Evolutionary conservation across 2,329 filamentous ascomycete species (phyloP), one percentile per base, ranked within the genome.

Genomic region (Colletotrichum endophyticum): DNA sequence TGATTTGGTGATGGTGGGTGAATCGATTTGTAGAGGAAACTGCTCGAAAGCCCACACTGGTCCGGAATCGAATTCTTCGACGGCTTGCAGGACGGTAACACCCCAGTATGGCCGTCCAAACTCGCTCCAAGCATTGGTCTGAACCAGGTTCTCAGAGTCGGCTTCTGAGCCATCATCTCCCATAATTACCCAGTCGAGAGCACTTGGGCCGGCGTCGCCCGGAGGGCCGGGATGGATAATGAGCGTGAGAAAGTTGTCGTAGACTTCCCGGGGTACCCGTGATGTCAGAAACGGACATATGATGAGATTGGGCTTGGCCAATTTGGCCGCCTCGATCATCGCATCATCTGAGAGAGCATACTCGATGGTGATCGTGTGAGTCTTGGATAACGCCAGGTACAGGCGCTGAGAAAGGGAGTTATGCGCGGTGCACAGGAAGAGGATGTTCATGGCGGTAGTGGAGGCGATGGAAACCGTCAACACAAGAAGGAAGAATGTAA

Each of bases 371-470:
- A 87, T 81, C 28, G 84, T 80, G 73, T 87, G 85, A 11, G 80
- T 80, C 44, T 81, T 78, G 3, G 83, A 83, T 22, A 87, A 78
- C 6, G 81, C 82, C 25, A 87, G 80, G 72, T 82, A 85, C 11
- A 86, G 80, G 27, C 84, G 81, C 77, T 87, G 86, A 8, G 86
- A 87, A 8, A 87, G 80, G 12, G 85, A 87, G 73, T 87, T 87
- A 80, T 87, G 85, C n/a, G 85, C 85, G 7, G 85, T 87, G 77
- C 85, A 87, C n/a, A 87, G 80, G 75, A 87, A 86, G 69, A 87
- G 84, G 57, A 87, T 85, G 79, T 83, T 84, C 83, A 86, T 85
- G 27, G 70, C 76, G 72, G 53, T 85, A n/a, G 68, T 77, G 72
- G 57, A 70, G 27, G 68, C 25, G 27, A 32, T 61, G 57, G 27